Evolutionary conservation across 345 rosid species (phyloP).

Genomic region (Heritiera littoralis): DNA sequence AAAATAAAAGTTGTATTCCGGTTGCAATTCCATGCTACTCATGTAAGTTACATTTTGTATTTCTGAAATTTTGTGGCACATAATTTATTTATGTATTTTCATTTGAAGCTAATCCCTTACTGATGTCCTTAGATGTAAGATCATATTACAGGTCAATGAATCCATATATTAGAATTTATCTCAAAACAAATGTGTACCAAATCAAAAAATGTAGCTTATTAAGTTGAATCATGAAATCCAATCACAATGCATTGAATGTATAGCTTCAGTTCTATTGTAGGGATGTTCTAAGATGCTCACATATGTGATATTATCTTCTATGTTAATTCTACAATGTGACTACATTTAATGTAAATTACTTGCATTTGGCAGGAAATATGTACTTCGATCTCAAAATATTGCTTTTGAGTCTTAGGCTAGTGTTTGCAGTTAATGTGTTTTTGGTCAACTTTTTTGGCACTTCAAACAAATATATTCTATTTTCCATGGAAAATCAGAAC

Average conservation of each 20-base stretch:
- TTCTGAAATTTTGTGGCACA: background rate
- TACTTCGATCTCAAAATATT: background rate
- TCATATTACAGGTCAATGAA: background rate
- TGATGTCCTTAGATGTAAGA: background rate
- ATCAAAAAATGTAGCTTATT: background rate
- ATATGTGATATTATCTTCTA: background rate
- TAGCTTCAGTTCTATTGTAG: conserved; percentile 3
- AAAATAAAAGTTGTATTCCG: conserved; percentile 96
- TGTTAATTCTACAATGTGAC: background rate
- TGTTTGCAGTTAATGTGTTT: background rate
- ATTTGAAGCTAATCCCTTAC: conserved; percentile 1
- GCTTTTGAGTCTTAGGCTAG: background rate
- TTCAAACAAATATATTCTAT: background rate
- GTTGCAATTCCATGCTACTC: conserved; percentile 92
- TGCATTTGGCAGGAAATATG: background rate
- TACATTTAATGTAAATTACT: background rate
- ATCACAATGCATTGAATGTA: conserved; percentile 1
- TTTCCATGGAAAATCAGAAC: background rate
- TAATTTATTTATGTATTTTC: background rate
- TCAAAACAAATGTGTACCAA: background rate
- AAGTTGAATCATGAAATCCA: background rate
- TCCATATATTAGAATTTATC: no score
- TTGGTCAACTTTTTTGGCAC: background rate
- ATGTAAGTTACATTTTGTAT: conserved; percentile 52
- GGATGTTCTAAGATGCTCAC: conserved; percentile 1